Percentiles rank a stretch among this genome's conserved stretches.
These are phyloP conservation scores for Ceratocystis ficicola DNA, from an alignment of 2,329 filamentous ascomycete genomes.

Conservation along the genomic window DNA sequence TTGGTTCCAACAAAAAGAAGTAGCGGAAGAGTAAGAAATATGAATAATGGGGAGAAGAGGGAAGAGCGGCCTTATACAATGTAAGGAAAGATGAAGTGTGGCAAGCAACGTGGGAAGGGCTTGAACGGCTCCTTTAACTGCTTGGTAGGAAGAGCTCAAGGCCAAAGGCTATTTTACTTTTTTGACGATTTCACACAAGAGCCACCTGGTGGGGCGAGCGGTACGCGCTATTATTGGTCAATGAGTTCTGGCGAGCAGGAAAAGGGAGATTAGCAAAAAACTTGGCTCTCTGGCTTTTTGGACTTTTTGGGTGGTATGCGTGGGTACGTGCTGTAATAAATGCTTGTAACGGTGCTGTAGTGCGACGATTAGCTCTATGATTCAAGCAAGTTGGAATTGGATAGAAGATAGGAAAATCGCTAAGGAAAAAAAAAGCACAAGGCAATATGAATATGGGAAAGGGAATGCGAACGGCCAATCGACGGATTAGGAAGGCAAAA, in stretches of 20 bases:
- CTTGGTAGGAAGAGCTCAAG: conserved; percentile 7
- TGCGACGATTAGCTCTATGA: neutral
- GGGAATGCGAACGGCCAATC: neutral
- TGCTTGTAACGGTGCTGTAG: neutral
- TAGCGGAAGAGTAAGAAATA: neutral
- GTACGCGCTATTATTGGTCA: conserved; percentile 7
- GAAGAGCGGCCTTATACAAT: neutral
- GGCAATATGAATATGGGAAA: neutral
- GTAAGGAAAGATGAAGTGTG: neutral
- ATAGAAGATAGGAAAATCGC: neutral
- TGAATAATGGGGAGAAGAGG: neutral
- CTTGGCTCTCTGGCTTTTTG: conserved; percentile 4
- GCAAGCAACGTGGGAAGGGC: neutral
- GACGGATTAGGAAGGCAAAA: neutral
- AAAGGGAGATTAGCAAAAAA: conserved; percentile 11
- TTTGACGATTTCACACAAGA: conserved; percentile 9
- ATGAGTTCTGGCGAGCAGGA: conserved; percentile 1
- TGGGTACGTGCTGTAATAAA: neutral
- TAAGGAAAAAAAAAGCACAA: neutral
- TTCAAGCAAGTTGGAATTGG: neutral
- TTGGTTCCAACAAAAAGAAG: neutral
- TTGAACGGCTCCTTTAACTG: conserved; percentile 3
- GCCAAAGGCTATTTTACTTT: conserved; percentile 12
- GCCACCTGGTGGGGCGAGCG: conserved; percentile 3
- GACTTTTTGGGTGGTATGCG: neutral